A percentile compares a stretch with the other conserved stretches of the same genome.
Conservation (phyloP, 768 basidiomycete genomes). For the Leccinellum rugosiceps region DNA sequence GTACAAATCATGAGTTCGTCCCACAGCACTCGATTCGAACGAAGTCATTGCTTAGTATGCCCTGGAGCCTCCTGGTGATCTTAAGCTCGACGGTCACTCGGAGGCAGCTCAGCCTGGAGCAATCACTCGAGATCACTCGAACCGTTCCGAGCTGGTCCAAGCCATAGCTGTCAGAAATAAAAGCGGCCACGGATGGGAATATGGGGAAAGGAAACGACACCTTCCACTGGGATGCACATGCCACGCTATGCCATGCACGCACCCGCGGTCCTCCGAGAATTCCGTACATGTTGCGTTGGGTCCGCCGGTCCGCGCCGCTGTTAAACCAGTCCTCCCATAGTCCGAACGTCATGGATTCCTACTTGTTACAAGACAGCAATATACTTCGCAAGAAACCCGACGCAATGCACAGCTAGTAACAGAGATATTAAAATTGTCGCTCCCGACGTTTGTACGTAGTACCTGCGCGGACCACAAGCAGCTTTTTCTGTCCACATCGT, state of each 20-base stretch:
- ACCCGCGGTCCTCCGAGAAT: background rate
- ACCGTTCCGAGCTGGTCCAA: background rate
- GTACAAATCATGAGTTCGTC: background rate
- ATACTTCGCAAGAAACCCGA: background rate
- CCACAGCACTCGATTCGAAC: background rate
- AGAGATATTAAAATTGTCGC: background rate
- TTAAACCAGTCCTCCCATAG: background rate
- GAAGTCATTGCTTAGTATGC: too few species aligned
- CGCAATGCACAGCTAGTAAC: background rate
- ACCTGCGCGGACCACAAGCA: background rate
- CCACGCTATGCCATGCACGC: background rate
- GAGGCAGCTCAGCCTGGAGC: background rate
- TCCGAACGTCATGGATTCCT: background rate
- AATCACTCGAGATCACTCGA: background rate
- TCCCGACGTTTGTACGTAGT: background rate
- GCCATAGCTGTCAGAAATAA: background rate
- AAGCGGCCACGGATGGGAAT: background rate
- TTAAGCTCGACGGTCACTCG: background rate
- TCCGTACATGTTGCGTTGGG: background rate
- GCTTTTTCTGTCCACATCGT: background rate
- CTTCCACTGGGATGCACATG: background rate
- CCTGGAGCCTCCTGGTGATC: background rate
- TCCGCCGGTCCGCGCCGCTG: background rate
- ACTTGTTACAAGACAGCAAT: background rate
- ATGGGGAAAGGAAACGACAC: too few species aligned